Evolutionary conservation across 805 yeast genomes (phyloP).

Genomic region (Tetrapisispora nanseiensis): DNA sequence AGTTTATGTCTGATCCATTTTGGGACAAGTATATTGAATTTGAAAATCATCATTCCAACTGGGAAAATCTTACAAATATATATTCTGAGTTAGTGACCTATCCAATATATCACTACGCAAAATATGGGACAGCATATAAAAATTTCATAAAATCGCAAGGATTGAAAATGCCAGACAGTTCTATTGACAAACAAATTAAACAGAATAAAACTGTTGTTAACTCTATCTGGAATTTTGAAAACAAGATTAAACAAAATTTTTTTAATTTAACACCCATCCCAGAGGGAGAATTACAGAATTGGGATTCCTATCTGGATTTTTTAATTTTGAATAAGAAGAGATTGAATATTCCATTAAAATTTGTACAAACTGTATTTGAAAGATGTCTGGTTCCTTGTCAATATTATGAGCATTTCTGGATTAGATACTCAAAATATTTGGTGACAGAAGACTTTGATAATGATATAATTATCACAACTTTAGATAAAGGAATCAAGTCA

Average conservation of each 20-base stretch:
- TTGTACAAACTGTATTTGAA: conserved; percentile 48
- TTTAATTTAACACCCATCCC: conserved; percentile 44
- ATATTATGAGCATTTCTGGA: conserved; percentile 53
- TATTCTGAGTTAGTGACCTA: conserved; percentile 40
- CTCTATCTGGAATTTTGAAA: conserved; percentile 64
- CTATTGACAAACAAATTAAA: conserved; percentile 35
- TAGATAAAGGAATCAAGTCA: conserved; percentile 40
- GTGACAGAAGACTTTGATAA: conserved; percentile 2
- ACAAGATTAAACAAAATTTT: conserved; percentile 44
- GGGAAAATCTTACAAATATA: conserved; percentile 32
- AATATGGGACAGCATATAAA: conserved; percentile 48
- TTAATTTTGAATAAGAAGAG: conserved; percentile 34
- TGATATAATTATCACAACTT: conserved; percentile 34
- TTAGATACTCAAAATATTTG: conserved; percentile 50
- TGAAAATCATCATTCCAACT: conserved; percentile 35
- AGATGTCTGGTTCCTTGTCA: conserved; percentile 67
- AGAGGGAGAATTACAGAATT: conserved; percentile 36
- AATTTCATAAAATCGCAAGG: conserved; percentile 16
- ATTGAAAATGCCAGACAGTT: conserved; percentile 35
- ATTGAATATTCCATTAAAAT: conserved; percentile 17
- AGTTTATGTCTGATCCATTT: conserved; percentile 66
- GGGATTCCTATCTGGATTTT: conserved; percentile 56
- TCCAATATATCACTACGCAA: conserved; percentile 83
- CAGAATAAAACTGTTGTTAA: conserved; percentile 44
- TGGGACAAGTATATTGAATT: conserved; percentile 76